Evolutionary conservation across 2,329 filamentous ascomycete species (phyloP).

Genomic region (Juglanconis oblonga): DNA sequence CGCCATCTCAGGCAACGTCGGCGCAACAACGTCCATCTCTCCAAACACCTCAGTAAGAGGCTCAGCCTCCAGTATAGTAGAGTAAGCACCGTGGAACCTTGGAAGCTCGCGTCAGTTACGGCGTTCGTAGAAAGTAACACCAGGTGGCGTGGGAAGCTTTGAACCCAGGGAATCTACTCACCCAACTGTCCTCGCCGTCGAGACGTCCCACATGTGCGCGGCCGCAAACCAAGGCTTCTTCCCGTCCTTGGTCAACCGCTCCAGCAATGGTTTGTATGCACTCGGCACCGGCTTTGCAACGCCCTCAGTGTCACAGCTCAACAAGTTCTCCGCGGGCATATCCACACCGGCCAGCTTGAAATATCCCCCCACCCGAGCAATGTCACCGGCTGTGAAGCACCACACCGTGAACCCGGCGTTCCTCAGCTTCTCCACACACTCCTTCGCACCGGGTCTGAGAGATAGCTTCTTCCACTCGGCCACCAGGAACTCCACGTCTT

Average conservation of each 20-base stretch:
- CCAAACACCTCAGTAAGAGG: conserved; percentile 46
- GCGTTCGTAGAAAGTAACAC: background rate
- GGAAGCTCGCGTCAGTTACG: background rate
- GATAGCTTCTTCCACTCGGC: conserved; percentile 31
- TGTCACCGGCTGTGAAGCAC: conserved; percentile 48
- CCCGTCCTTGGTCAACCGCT: conserved; percentile 26
- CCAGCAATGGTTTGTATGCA: conserved; percentile 41
- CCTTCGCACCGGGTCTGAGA: conserved; percentile 33
- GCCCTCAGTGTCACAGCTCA: conserved; percentile 44
- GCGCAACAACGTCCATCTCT: conserved; percentile 46
- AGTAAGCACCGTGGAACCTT: conserved; percentile 48
- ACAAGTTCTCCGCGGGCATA: conserved; percentile 44
- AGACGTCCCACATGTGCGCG: conserved; percentile 56
- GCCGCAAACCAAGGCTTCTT: conserved; percentile 47
- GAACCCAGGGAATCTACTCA: conserved; percentile 14
- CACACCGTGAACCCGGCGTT: conserved; percentile 47
- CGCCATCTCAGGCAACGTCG: conserved; percentile 44
- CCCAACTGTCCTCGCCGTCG: conserved; percentile 45
- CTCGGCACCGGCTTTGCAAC: conserved; percentile 46
- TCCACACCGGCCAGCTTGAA: conserved; percentile 43
- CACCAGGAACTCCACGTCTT: conserved; percentile 35
- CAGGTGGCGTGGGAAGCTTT: background rate
- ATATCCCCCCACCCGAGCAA: conserved; percentile 45
- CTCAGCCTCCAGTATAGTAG: conserved; percentile 48
- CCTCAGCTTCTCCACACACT: conserved; percentile 38